phyloP scores from a whole-genome alignment of 495 filamentous ascomycete species.

The Xylona heveae region DNA sequence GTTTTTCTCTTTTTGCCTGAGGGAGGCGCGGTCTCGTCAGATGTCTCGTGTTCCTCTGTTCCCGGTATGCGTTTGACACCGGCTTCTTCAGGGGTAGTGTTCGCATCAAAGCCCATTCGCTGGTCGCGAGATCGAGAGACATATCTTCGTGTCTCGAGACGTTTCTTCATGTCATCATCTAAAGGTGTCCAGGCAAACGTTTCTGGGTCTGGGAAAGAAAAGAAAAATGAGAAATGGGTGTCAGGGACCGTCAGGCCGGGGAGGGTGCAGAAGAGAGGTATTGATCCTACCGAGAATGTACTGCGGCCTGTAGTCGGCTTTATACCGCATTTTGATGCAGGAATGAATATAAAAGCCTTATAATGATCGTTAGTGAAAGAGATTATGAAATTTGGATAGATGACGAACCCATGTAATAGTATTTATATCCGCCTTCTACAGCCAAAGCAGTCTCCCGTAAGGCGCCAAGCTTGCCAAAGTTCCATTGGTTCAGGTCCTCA shows the following conservation, averaged over 20 bases:
- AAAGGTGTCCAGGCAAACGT: slow-evolving; percentile 54
- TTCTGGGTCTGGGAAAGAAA: slow-evolving; percentile 36
- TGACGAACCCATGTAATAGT: slow-evolving; percentile 24
- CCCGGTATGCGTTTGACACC: neutral
- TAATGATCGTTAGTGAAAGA: neutral
- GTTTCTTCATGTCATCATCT: slow-evolving; percentile 37
- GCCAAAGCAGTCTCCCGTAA: slow-evolving; percentile 66
- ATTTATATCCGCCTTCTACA: slow-evolving; percentile 48
- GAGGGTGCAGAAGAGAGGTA: neutral
- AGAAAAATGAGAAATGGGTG: slow-evolving; percentile 3
- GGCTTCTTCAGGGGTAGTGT: neutral
- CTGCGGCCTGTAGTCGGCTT: slow-evolving; percentile 67
- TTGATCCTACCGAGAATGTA: slow-evolving; percentile 40
- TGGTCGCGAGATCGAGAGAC: slow-evolving; percentile 40
- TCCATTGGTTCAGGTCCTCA: slow-evolving; percentile 54
- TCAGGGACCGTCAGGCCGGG: too few species aligned
- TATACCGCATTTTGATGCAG: slow-evolving; percentile 73
- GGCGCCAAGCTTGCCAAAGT: slow-evolving; percentile 76
- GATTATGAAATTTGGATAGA: neutral
- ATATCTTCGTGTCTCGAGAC: slow-evolving; percentile 45
- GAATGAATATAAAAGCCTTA: slow-evolving; percentile 48
- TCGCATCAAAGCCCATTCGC: neutral
- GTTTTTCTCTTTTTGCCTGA: slow-evolving; percentile 13
- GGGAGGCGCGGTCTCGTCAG: slow-evolving; percentile 15
- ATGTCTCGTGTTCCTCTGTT: slow-evolving; percentile 6